Evolutionary conservation across 768 basidiomycete genomes (phyloP).

Genomic region (Baorangia bicolor): DNA sequence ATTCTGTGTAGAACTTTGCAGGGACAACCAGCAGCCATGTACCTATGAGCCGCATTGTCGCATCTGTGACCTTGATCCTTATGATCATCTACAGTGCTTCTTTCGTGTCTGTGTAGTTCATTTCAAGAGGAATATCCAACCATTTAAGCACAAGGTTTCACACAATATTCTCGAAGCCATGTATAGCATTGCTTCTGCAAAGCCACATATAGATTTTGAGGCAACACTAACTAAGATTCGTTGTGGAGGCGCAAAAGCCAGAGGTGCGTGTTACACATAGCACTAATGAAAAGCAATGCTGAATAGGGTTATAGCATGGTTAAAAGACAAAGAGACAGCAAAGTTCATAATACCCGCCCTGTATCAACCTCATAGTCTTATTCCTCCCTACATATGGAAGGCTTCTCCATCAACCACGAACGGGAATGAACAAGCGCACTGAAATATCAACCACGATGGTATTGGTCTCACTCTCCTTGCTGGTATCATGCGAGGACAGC

Average conservation of each 20-base stretch:
- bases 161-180: neutral
- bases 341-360: neutral
- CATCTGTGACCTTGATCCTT: neutral
- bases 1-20: slow-evolving; percentile 5
- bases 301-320: neutral
- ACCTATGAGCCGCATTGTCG: neutral
- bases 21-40: neutral
- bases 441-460: neutral
- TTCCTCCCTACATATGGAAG: neutral
- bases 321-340: neutral
- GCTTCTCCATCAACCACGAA: slow-evolving; percentile 8
- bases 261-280: neutral
- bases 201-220: neutral
- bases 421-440: slow-evolving; percentile 5
- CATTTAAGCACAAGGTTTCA: neutral
- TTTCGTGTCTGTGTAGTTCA: neutral
- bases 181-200: neutral
- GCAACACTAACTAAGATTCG: neutral
- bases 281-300: neutral
- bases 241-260: neutral
- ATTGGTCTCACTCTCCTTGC: neutral
- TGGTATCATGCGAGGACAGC: slow-evolving; percentile 1
- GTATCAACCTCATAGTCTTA: neutral
- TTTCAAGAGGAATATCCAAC: neutral
- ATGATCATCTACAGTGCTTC: neutral